Conservation (phyloP, 2,329 filamentous ascomycete species). For the Massarina eburnea region DNA sequence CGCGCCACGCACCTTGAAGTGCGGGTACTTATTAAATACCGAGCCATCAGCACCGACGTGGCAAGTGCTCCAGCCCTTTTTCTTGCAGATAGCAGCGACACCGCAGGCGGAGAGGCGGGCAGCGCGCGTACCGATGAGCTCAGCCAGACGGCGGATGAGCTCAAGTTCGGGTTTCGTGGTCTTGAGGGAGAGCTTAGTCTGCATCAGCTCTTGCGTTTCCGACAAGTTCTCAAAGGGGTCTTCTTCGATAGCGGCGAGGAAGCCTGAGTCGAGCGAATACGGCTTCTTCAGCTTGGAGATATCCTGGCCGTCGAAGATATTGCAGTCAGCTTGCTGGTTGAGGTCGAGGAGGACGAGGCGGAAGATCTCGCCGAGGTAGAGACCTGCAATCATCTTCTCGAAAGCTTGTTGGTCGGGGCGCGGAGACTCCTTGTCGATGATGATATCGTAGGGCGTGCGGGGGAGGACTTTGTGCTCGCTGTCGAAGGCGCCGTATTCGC, state of each 20-base stretch:
- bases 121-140: slow-evolving; percentile 92
- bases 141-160: slow-evolving; percentile 82
- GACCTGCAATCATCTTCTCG: slow-evolving; percentile 95
- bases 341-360: slow-evolving; percentile 83
- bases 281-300: slow-evolving; percentile 78
- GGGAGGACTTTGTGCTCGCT: slow-evolving; percentile 90
- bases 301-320: slow-evolving; percentile 82
- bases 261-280: slow-evolving; percentile 89
- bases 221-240: slow-evolving; percentile 95
- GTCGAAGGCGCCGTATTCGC: slow-evolving; percentile 96
- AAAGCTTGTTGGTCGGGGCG: slow-evolving; percentile 93
- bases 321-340: slow-evolving; percentile 64
- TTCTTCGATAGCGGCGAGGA: slow-evolving; percentile 90
- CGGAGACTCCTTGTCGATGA: slow-evolving; percentile 88
- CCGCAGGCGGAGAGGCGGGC: slow-evolving; percentile 92
- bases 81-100: slow-evolving; percentile 93
- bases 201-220: slow-evolving; percentile 83
- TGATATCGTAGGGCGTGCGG: slow-evolving; percentile 80
- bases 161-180: slow-evolving; percentile 80
- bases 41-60: slow-evolving; percentile 97
- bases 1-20: slow-evolving; percentile 93
- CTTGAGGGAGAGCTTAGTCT: slow-evolving; percentile 70
- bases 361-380: slow-evolving; percentile 95
- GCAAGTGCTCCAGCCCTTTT: slow-evolving; percentile 85
- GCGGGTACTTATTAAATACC: slow-evolving; percentile 98